Percentiles rank a stretch among this genome's conserved stretches.
Conservation (phyloP, 768 basidiomycete species). For the Serendipita indica region DNA sequence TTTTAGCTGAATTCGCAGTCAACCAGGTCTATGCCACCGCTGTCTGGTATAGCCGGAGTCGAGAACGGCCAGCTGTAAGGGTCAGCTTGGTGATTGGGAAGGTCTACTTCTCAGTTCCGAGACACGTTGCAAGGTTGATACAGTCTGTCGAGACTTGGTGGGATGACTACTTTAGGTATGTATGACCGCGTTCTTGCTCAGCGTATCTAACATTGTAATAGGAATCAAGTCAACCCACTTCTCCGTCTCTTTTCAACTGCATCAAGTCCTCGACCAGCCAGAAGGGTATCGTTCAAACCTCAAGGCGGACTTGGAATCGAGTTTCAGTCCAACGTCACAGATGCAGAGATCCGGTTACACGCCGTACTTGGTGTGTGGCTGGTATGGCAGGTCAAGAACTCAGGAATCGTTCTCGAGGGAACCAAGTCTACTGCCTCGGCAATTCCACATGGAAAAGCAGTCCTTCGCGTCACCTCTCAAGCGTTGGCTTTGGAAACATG, state of each 20-base stretch:
- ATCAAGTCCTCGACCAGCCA: not conserved
- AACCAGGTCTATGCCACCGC: not conserved
- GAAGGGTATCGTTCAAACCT: not conserved
- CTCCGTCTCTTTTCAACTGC: not conserved
- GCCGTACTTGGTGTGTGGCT: conserved; percentile 8
- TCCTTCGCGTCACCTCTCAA: conserved; percentile 1
- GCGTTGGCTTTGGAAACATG: not conserved
- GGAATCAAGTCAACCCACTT: conserved; percentile 2
- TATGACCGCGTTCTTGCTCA: not conserved
- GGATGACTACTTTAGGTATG: conserved; percentile 1
- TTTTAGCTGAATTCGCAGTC: not conserved
- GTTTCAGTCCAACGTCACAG: not conserved
- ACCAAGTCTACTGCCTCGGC: not conserved
- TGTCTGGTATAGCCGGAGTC: conserved; percentile 6
- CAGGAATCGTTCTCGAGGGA: not conserved
- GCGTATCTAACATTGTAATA: not conserved
- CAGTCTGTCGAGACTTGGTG: conserved; percentile 7
- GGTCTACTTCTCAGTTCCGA: not conserved
- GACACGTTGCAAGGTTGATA: not conserved
- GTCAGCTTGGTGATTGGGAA: not conserved
- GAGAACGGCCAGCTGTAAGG: not conserved
- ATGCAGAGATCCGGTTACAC: not conserved
- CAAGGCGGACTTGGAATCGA: not conserved
- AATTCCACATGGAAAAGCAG: not conserved
- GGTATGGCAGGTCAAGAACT: not conserved